Percentiles rank a stretch among this genome's conserved stretches.
phyloP scores from a whole-genome alignment of 1,284 basidiomycete species.

The Wolfiporia cocos region DNA sequence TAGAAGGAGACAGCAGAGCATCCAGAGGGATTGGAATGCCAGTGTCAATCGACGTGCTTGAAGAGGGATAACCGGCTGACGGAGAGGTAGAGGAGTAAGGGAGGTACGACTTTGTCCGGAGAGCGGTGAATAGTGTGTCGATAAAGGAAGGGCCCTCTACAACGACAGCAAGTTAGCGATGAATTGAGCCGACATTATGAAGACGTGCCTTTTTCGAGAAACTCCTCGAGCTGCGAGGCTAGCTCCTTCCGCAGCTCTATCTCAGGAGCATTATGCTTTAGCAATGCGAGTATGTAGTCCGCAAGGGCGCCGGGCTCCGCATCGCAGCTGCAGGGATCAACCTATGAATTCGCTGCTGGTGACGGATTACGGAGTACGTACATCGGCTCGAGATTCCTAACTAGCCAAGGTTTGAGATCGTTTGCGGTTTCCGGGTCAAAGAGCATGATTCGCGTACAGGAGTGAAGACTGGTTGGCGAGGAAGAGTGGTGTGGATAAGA shows the following conservation, averaged over 20 bases:
- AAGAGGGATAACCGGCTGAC: slow-evolving; percentile 22
- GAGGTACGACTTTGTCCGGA: slow-evolving; percentile 78
- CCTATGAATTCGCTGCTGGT: background rate
- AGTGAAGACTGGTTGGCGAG: slow-evolving; percentile 2
- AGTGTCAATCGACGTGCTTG: slow-evolving; percentile 37
- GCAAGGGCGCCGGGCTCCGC: slow-evolving; percentile 92
- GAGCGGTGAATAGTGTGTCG: slow-evolving; percentile 75
- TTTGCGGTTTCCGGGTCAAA: slow-evolving; percentile 54
- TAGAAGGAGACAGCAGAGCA: slow-evolving; percentile 42
- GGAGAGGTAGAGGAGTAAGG: slow-evolving; percentile 45
- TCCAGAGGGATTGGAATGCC: slow-evolving; percentile 79
- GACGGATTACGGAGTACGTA: slow-evolving; percentile 29
- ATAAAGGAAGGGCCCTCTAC: slow-evolving; percentile 78
- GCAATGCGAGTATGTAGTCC: slow-evolving; percentile 91
- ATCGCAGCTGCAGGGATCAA: slow-evolving; percentile 79
- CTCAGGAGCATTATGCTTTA: slow-evolving; percentile 86
- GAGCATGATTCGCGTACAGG: slow-evolving; percentile 39
- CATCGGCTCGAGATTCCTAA: slow-evolving; percentile 84
- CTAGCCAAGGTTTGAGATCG: slow-evolving; percentile 80
- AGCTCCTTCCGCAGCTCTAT: slow-evolving; percentile 80
- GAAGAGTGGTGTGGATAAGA: slow-evolving; percentile 4
- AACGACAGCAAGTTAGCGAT: slow-evolving; percentile 1
- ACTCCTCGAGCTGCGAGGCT: slow-evolving; percentile 78
- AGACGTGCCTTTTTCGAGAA: slow-evolving; percentile 78
- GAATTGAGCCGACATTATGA: slow-evolving; percentile 4